Evolutionary conservation across 176 grass and related monocot species (phyloP), one percentile per base, ranked within the genome.

Genomic region (Secale cereale): DNA sequence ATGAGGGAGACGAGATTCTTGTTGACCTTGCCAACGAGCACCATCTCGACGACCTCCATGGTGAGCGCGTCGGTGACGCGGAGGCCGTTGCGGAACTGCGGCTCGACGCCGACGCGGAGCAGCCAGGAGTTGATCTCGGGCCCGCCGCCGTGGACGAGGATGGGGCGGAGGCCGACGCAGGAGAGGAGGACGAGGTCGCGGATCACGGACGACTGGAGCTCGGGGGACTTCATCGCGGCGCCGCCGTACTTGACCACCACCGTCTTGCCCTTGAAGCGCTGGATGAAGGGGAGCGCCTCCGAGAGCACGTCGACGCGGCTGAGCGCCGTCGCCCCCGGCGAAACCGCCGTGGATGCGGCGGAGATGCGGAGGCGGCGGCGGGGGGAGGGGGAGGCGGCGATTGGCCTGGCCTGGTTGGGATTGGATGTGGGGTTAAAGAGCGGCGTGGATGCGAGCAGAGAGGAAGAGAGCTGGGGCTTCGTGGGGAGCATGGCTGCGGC

Each of bases 241-340:
- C 91, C 93, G 59, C 91, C 93, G 65, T 95, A 95, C 84, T 95
- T 95, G 62, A 93, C 88, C 84, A 95, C 94, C 78, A 95, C 83
- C 41, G 89, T 91, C 81, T 93, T 92, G 20, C 91, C 94, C 61
- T 90, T 87, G 94, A 92, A 95, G 7, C 85, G 83, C 74, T 91
- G 94, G 67, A 96, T 91, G 68, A 90, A 95, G 23, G 94, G 94
- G 8, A 95, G 94, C 52, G 94, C 89, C 88, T 96, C 91, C 62
- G 85, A 92, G 37, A 96, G 94, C 43, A 93, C 79, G 63, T 93
- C 88, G 0, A 93, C 86, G 25, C 86, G 83, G 50, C 80, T 85
- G 35, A 80, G 75, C 41, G 48, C 68, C 11, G 78, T 28, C 22
- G 75, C 2, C 20, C 22, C 22, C 41, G 60, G 48, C 19, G 70